These are phyloP conservation scores for Abortiporus biennis DNA, from an alignment of 1,284 basidiomycete genomes.

Conservation along the genomic window DNA sequence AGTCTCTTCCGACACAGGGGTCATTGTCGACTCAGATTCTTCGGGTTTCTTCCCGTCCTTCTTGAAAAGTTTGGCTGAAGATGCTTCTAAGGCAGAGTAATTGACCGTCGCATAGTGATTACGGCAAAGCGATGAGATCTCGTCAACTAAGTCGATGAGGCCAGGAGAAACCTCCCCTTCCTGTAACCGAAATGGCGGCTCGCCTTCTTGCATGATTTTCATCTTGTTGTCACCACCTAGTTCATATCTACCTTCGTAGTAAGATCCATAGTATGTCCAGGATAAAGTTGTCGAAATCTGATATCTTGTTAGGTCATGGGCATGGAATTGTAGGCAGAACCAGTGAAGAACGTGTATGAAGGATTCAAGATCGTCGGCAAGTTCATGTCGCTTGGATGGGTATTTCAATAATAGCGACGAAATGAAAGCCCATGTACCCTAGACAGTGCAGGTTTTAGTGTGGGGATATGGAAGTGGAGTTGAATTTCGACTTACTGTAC, in stretches of 20 bases:
- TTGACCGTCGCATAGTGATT: neutral
- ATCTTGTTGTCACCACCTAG: neutral
- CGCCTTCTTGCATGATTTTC: neutral
- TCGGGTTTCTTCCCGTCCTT: too few relatives aligned
- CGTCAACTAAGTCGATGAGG: neutral
- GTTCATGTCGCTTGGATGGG: slow-evolving; percentile 1
- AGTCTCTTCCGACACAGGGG: too few relatives aligned
- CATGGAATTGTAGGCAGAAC: slow-evolving; percentile 3
- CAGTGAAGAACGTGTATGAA: slow-evolving; percentile 4
- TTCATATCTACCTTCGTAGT: neutral
- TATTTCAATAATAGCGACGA: slow-evolving; percentile 1
- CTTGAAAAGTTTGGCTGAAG: too few relatives aligned
- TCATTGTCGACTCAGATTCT: too few relatives aligned
- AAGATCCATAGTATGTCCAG: neutral
- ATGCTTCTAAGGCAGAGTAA: too few relatives aligned
- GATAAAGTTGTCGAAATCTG: neutral
- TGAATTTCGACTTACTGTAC: neutral
- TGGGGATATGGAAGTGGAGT: neutral
- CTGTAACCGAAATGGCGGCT: neutral
- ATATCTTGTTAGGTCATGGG: neutral
- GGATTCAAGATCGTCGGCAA: slow-evolving; percentile 5
- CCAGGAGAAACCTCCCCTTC: neutral
- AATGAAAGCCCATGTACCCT: slow-evolving; percentile 6
- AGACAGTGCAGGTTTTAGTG: too few relatives aligned
- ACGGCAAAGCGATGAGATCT: neutral